These are phyloP conservation scores for Nitzschia sp. DNA, from an alignment of 108 stramenopile genomes.

Conservation along the genomic window DNA sequence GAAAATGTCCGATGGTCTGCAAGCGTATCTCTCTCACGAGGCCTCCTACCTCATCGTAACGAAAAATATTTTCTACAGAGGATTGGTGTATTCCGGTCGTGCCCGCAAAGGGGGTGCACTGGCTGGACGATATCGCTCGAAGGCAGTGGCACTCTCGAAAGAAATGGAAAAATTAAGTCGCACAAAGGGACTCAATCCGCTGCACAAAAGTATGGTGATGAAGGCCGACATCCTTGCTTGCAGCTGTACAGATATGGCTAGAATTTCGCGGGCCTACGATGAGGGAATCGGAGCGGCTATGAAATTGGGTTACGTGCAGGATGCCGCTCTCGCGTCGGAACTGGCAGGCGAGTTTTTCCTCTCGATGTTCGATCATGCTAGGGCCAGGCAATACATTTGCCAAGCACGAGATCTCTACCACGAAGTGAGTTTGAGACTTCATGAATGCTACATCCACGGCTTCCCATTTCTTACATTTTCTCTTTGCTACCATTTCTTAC, in stretches of 20 bases:
- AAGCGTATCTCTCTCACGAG: constrained; percentile 1
- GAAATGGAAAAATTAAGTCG: constrained; percentile 6
- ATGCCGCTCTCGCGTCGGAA: constrained; percentile 35
- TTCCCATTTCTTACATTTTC: not conserved
- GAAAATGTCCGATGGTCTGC: constrained; percentile 15
- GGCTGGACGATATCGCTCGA: not conserved
- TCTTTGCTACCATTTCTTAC: not conserved
- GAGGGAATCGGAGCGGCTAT: constrained; percentile 31
- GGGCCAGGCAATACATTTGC: constrained; percentile 14
- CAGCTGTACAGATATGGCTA: constrained; percentile 1
- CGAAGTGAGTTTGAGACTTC: not conserved
- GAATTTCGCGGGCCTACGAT: constrained; percentile 21
- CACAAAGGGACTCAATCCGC: constrained; percentile 12
- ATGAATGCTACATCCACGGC: too few species aligned
- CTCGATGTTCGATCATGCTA: not conserved
- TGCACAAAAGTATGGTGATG: constrained; percentile 24
- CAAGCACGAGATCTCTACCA: constrained; percentile 27
- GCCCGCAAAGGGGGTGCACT: constrained; percentile 5
- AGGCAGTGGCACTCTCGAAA: constrained; percentile 8
- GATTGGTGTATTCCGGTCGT: constrained; percentile 16
- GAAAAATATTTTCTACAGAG: constrained; percentile 22
- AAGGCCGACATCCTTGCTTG: constrained; percentile 29
- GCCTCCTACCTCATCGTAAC: constrained; percentile 5
- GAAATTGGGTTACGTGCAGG: constrained; percentile 27
- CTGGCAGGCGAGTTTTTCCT: constrained; percentile 31